Conservation (phyloP, 1,139 yeast species). For the Hansenula sp. region DNA sequence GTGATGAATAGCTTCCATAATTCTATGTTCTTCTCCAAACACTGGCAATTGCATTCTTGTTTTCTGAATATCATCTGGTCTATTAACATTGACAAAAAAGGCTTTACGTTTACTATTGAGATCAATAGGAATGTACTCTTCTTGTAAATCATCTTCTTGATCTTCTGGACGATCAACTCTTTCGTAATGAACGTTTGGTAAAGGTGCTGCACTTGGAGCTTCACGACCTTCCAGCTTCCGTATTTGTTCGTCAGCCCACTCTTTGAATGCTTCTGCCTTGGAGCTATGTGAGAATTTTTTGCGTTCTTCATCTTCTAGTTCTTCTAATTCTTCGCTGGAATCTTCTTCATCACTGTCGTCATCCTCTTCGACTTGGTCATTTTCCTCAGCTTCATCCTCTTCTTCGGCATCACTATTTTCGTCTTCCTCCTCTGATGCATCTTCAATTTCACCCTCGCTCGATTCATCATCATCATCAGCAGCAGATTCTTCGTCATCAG, state of each 20-base stretch:
- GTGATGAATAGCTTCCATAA: slow-evolving; percentile 94
- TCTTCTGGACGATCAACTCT: slow-evolving; percentile 58
- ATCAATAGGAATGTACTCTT: slow-evolving; percentile 52
- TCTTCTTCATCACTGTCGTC: slow-evolving; percentile 17
- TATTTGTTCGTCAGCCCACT: slow-evolving; percentile 47
- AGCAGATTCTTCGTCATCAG: slow-evolving; percentile 19
- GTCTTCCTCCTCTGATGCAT: slow-evolving; percentile 15
- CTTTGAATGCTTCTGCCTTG: slow-evolving; percentile 43
- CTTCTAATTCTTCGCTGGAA: slow-evolving; percentile 18
- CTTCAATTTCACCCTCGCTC: slow-evolving; percentile 8
- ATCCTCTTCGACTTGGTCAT: slow-evolving; percentile 19
- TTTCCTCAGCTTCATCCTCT: slow-evolving; percentile 16
- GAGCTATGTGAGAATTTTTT: slow-evolving; percentile 20
- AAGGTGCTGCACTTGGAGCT: slow-evolving; percentile 41
- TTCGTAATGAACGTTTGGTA: slow-evolving; percentile 43
- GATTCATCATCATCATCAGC: slow-evolving; percentile 13
- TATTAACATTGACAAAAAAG: slow-evolving; percentile 59
- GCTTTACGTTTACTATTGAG: slow-evolving; percentile 55
- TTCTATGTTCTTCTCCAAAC: slow-evolving; percentile 82
- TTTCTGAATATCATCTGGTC: slow-evolving; percentile 62
- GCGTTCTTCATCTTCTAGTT: slow-evolving; percentile 21
- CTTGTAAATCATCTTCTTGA: slow-evolving; percentile 57
- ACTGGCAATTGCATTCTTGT: slow-evolving; percentile 79
- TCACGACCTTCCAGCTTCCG: slow-evolving; percentile 57
- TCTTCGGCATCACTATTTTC: too few relatives aligned